A percentile compares a stretch with the other conserved stretches of the same genome.
These are phyloP conservation scores for Ogataea philodendri DNA, from an alignment of 805 yeast genomes.

Conservation along the genomic window DNA sequence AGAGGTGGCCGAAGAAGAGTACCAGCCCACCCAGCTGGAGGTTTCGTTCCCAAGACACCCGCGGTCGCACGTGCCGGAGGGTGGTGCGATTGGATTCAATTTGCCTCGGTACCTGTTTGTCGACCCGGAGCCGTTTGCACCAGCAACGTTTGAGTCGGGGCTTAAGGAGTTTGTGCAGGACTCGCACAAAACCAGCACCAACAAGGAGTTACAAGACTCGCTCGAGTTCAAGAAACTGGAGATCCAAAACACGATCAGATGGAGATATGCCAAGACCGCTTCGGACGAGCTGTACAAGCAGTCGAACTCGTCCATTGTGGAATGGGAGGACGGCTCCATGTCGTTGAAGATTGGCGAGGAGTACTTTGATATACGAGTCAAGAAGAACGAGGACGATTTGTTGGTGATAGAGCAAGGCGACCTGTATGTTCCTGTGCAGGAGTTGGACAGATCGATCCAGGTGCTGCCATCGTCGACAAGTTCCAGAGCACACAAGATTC, in stretches of 20 bases:
- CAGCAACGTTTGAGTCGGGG: constrained; percentile 48
- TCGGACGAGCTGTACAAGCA: constrained; percentile 74
- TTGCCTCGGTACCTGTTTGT: constrained; percentile 81
- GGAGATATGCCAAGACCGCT: constrained; percentile 86
- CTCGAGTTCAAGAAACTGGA: constrained; percentile 34
- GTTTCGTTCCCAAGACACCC: constrained; percentile 52
- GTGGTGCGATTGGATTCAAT: constrained; percentile 46
- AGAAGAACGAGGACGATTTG: constrained; percentile 66
- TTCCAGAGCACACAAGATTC: constrained; percentile 75
- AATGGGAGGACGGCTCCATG: constrained; percentile 91
- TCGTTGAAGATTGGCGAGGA: constrained; percentile 88
- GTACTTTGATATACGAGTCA: constrained; percentile 71
- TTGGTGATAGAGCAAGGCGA: constrained; percentile 72
- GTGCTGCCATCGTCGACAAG: constrained; percentile 89
- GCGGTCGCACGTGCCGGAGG: constrained; percentile 38
- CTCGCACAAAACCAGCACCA: constrained; percentile 37
- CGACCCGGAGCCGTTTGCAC: constrained; percentile 86
- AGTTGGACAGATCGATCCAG: constrained; percentile 62
- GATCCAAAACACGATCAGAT: constrained; percentile 70
- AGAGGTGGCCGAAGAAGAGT: constrained; percentile 34
- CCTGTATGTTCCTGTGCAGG: constrained; percentile 65
- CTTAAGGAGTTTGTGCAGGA: constrained; percentile 43
- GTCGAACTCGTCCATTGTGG: constrained; percentile 83
- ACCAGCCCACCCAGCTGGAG: constrained; percentile 34
- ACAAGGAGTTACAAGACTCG: constrained; percentile 54